Percentiles rank a stretch among this genome's conserved stretches.
phyloP scores from a whole-genome alignment of 2,329 filamentous ascomycete species.

The Pseudogymnoascus sp. region DNA sequence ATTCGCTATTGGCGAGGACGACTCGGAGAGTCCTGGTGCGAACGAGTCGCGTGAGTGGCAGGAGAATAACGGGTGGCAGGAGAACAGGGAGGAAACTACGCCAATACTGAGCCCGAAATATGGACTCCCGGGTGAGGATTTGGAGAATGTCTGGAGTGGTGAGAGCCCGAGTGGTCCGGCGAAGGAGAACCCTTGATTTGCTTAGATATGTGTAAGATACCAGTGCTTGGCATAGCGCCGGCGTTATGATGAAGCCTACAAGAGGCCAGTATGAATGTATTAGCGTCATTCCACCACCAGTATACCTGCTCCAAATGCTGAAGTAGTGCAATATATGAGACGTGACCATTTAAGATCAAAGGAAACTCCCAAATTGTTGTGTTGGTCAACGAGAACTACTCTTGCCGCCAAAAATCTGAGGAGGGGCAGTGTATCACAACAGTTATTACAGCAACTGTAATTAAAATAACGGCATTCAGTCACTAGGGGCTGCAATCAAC shows the following conservation, averaged over 20 bases:
- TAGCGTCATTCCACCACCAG: not conserved
- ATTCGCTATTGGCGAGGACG: slow-evolving; percentile 24
- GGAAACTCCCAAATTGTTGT: not conserved
- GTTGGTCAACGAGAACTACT: not conserved
- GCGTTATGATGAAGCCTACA: not conserved
- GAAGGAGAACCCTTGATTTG: slow-evolving; percentile 24
- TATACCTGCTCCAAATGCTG: not conserved
- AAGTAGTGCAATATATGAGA: not conserved
- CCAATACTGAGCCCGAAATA: slow-evolving; percentile 28
- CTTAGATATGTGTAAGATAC: not conserved
- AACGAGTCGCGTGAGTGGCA: slow-evolving; percentile 37
- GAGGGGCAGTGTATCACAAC: not conserved
- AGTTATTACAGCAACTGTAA: not conserved
- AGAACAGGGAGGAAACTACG: slow-evolving; percentile 15
- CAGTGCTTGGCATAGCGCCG: not conserved
- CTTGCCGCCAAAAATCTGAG: not conserved
- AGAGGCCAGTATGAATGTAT: not conserved
- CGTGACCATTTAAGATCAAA: not conserved
- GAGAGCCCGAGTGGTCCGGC: slow-evolving; percentile 21
- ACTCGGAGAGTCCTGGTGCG: slow-evolving; percentile 25
- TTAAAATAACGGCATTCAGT: not conserved
- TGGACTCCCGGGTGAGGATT: slow-evolving; percentile 25
- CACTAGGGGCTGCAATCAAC: not conserved
- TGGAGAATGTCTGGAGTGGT: slow-evolving; percentile 29
- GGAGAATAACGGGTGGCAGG: slow-evolving; percentile 32